phyloP scores from a whole-genome alignment of 345 rosid genomes.

The Conringia planisiliqua region DNA sequence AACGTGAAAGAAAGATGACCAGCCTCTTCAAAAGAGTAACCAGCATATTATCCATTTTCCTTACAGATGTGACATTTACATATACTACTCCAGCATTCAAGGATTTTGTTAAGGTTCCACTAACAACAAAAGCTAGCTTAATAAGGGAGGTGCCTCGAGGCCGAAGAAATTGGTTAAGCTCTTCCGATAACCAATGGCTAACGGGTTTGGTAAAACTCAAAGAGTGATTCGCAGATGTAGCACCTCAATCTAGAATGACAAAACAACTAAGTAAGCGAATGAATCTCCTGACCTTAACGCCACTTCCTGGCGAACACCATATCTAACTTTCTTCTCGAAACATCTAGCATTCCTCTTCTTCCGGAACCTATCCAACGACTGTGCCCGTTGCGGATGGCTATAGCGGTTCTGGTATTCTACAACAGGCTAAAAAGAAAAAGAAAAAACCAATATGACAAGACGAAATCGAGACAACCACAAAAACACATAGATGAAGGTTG shows the following conservation, averaged over 20 bases:
- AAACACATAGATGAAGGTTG: not conserved
- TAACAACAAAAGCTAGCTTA: not conserved
- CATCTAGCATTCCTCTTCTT: slow-evolving; percentile 93
- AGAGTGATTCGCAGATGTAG: not conserved
- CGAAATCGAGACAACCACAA: not conserved
- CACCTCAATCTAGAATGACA: not conserved
- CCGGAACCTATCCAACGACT: slow-evolving; percentile 80
- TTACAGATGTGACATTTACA: not conserved
- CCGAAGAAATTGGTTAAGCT: not conserved
- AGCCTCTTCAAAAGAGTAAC: not conserved
- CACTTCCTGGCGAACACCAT: slow-evolving; percentile 94
- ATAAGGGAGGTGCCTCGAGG: not conserved
- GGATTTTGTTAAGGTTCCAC: not conserved
- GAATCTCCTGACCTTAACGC: slow-evolving; percentile 64
- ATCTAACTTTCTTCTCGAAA: slow-evolving; percentile 93
- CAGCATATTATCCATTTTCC: not conserved
- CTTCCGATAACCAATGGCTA: not conserved
- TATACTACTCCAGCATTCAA: not conserved
- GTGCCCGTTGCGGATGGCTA: slow-evolving; percentile 82
- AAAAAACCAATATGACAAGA: not conserved
- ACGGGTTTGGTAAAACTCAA: not conserved
- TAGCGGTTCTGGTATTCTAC: slow-evolving; percentile 58
- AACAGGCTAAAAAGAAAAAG: slow-evolving; percentile 38
- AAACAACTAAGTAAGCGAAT: not conserved
- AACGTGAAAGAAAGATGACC: slow-evolving; percentile 1